phyloP scores from a whole-genome alignment of 257 asterid species.

The Solanum corneliomulleri region DNA sequence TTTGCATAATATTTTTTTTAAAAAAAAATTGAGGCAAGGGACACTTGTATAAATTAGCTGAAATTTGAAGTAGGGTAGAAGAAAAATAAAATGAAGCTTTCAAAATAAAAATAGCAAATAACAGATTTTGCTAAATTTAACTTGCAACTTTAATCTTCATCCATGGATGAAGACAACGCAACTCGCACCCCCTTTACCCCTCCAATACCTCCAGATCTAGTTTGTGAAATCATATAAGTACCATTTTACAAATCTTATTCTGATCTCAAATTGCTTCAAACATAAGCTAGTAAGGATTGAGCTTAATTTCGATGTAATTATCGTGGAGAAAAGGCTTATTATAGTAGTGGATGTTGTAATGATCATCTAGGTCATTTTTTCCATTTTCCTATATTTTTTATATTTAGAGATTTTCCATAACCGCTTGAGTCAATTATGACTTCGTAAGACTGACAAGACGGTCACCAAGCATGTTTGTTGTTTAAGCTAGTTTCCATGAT shows the following conservation, averaged over 20 bases:
- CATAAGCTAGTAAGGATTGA: not conserved
- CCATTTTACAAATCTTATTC: not conserved
- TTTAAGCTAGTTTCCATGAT: not conserved
- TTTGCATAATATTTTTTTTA: not conserved
- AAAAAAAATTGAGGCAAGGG: not conserved
- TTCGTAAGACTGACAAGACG: not conserved
- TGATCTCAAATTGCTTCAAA: not conserved
- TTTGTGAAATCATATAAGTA: not conserved
- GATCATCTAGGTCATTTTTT: not conserved
- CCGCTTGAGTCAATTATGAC: not conserved
- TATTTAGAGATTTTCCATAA: not conserved
- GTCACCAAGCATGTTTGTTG: not conserved
- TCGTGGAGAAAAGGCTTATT: not conserved
- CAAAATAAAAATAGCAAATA: not conserved
- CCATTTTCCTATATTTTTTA: not conserved
- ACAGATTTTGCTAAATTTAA: not conserved
- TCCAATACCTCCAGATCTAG: not conserved
- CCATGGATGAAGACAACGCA: not conserved
- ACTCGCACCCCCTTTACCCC: not conserved
- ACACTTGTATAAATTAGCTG: not conserved
- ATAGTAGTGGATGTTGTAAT: not conserved
- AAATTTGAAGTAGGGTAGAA: not conserved
- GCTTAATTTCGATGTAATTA: no score
- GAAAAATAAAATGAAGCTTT: not conserved
- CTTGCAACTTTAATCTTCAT: not conserved